Conservation (phyloP, 2,329 filamentous ascomycete species). For the Fusarium nematophilum region DNA sequence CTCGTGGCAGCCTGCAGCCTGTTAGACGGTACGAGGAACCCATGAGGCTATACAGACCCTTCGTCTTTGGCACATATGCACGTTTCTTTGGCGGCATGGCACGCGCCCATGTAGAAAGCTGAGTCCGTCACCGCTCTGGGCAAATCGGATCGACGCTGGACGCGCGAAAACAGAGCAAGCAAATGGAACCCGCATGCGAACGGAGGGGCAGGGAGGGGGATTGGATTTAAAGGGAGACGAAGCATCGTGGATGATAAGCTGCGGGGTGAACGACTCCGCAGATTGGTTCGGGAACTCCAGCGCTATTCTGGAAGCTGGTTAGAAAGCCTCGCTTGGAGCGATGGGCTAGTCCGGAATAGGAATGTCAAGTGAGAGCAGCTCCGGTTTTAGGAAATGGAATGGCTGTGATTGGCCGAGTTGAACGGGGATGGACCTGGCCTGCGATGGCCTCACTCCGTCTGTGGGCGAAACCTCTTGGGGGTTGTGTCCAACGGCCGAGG, state of each 20-base stretch:
- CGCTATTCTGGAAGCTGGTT: conserved; percentile 1
- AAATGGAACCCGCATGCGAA: not conserved
- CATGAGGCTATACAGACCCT: conserved; percentile 22
- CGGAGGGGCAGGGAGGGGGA: not conserved
- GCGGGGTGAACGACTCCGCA: conserved; percentile 11
- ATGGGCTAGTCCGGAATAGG: conserved; percentile 1
- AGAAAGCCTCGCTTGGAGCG: not conserved
- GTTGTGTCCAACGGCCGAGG: conserved; percentile 1
- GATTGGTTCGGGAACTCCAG: not conserved
- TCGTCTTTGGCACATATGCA: conserved; percentile 41
- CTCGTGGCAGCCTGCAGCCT: conserved; percentile 32
- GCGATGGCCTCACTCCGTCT: conserved; percentile 4
- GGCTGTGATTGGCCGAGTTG: not conserved
- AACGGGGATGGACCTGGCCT: not conserved
- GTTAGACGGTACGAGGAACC: not conserved
- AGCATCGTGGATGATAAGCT: not conserved
- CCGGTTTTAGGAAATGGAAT: not conserved
- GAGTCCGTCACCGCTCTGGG: not conserved
- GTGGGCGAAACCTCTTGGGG: not conserved
- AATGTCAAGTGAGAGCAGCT: conserved; percentile 20
- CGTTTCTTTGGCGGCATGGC: conserved; percentile 42
- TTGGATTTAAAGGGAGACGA: not conserved
- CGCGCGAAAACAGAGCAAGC: no score
- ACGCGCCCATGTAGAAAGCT: not conserved
- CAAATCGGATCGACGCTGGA: conserved; percentile 16